phyloP scores from a whole-genome alignment of 768 basidiomycete genomes.

The Suillus tomentosus region DNA sequence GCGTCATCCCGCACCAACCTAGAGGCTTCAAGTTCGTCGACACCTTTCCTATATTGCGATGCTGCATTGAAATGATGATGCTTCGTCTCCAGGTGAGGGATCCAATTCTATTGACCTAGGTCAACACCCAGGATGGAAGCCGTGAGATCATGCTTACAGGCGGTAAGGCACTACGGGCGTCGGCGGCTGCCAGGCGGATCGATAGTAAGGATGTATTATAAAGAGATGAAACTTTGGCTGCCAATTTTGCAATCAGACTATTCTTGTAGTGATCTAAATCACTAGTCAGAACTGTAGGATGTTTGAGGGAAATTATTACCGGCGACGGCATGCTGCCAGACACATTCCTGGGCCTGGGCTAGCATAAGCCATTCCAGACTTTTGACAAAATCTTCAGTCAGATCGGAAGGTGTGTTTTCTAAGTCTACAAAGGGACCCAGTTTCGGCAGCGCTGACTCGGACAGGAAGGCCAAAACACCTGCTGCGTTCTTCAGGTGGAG shows the following conservation, averaged over 20 bases:
- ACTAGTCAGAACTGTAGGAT: not conserved
- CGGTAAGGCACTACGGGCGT: slow-evolving; percentile 52
- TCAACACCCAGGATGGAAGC: slow-evolving; percentile 15
- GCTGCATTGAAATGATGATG: slow-evolving; percentile 84
- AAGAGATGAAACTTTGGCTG: slow-evolving; percentile 69
- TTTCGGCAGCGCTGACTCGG: slow-evolving; percentile 52
- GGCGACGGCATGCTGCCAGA: slow-evolving; percentile 89
- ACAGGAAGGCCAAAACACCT: slow-evolving; percentile 67
- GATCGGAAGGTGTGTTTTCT: slow-evolving; percentile 64
- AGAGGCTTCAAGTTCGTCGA: slow-evolving; percentile 83
- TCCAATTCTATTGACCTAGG: slow-evolving; percentile 55
- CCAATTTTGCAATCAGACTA: slow-evolving; percentile 78
- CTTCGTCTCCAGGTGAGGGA: slow-evolving; percentile 82
- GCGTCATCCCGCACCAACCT: slow-evolving; percentile 43
- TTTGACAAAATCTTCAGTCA: slow-evolving; percentile 60
- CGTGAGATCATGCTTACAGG: slow-evolving; percentile 42
- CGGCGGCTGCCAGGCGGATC: slow-evolving; percentile 45
- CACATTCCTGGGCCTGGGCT: slow-evolving; percentile 96
- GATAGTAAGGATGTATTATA: slow-evolving; percentile 55
- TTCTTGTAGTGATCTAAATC: slow-evolving; percentile 71
- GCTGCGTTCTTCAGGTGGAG: slow-evolving; percentile 57
- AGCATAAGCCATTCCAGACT: slow-evolving; percentile 78
- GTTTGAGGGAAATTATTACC: slow-evolving; percentile 44
- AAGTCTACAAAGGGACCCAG: slow-evolving; percentile 48
- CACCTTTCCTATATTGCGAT: slow-evolving; percentile 83